A percentile compares a stretch with the other conserved stretches of the same genome.
These are phyloP conservation scores for Platanus orientalis DNA, from an alignment of 164 flowering plant species.

Conservation along the genomic window DNA sequence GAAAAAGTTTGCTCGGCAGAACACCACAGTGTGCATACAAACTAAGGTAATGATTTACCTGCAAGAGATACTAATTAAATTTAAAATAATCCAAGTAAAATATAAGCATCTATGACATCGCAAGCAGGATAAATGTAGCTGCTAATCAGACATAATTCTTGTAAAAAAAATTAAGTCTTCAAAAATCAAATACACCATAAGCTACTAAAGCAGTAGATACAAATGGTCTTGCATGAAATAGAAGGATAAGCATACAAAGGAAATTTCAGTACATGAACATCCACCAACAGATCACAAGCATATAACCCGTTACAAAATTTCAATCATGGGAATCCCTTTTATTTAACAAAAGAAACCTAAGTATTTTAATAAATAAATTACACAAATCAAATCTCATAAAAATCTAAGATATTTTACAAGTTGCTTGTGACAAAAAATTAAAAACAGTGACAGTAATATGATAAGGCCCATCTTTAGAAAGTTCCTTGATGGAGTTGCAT, in stretches of 20 bases:
- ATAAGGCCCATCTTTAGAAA: too few relatives aligned
- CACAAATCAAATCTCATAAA: too few relatives aligned
- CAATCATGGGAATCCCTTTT: not conserved
- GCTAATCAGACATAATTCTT: not conserved
- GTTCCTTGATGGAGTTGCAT: too few relatives aligned
- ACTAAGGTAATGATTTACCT: conserved; percentile 70
- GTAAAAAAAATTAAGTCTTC: not conserved
- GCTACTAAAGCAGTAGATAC: not conserved
- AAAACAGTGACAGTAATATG: too few relatives aligned
- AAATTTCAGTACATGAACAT: not conserved
- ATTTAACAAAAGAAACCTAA: too few relatives aligned
- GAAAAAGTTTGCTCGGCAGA: conserved; percentile 71
- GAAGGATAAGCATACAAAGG: too few relatives aligned
- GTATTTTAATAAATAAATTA: too few relatives aligned
- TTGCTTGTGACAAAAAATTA: too few relatives aligned
- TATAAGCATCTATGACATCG: not conserved
- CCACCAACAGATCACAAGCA: not conserved
- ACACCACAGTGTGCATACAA: conserved; percentile 56
- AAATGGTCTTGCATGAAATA: not conserved
- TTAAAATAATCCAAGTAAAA: not conserved
- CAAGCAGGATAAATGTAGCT: too few relatives aligned
- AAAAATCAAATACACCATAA: not conserved
- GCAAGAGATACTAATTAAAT: conserved; percentile 23
- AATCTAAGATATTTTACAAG: too few relatives aligned
- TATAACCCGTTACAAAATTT: not conserved